phyloP scores from a whole-genome alignment of 2,329 filamentous ascomycete species.

The Diaporthe sp. region DNA sequence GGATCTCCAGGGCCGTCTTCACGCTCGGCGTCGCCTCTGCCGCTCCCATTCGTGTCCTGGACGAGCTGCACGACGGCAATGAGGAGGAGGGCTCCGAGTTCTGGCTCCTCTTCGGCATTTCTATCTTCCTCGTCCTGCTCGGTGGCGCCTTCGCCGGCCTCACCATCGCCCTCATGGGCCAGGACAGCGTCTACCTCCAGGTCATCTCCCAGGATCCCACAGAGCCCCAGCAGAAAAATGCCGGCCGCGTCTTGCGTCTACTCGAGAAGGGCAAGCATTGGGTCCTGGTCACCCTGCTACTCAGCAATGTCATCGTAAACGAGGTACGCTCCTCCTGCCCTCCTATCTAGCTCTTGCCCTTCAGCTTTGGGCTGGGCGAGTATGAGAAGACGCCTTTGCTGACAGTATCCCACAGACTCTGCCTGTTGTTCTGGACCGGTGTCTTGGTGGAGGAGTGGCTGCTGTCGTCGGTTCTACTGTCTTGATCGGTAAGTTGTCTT shows the following conservation, averaged over 20 bases:
- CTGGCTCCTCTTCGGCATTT: slow-evolving; percentile 86
- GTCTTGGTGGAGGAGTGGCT: slow-evolving; percentile 93
- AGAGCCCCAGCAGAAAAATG: slow-evolving; percentile 88
- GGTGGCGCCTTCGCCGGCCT: slow-evolving; percentile 95
- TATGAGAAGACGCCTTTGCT: not conserved
- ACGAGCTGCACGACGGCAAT: slow-evolving; percentile 57
- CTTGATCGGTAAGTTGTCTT: slow-evolving; percentile 80
- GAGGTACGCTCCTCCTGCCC: slow-evolving; percentile 60
- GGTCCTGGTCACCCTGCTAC: slow-evolving; percentile 93
- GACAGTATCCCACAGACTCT: slow-evolving; percentile 65
- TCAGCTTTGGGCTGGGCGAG: not conserved
- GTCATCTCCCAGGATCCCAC: slow-evolving; percentile 90
- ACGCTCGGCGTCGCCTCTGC: slow-evolving; percentile 63
- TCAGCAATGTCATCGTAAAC: slow-evolving; percentile 98
- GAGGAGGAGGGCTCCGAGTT: slow-evolving; percentile 74
- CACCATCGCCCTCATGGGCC: slow-evolving; percentile 83
- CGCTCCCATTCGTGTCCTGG: slow-evolving; percentile 56
- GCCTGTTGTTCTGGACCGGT: slow-evolving; percentile 94
- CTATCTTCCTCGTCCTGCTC: slow-evolving; percentile 83
- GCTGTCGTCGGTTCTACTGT: slow-evolving; percentile 94
- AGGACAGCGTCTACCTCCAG: slow-evolving; percentile 97
- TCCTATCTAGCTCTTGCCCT: not conserved
- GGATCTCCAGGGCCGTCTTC: slow-evolving; percentile 65
- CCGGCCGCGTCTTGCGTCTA: slow-evolving; percentile 82
- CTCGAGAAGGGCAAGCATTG: slow-evolving; percentile 95